Percentiles rank a stretch among this genome's conserved stretches.
Evolutionary conservation across 805 yeast species (phyloP).

Genomic region (Schwanniomyces pseudopolymorphus): DNA sequence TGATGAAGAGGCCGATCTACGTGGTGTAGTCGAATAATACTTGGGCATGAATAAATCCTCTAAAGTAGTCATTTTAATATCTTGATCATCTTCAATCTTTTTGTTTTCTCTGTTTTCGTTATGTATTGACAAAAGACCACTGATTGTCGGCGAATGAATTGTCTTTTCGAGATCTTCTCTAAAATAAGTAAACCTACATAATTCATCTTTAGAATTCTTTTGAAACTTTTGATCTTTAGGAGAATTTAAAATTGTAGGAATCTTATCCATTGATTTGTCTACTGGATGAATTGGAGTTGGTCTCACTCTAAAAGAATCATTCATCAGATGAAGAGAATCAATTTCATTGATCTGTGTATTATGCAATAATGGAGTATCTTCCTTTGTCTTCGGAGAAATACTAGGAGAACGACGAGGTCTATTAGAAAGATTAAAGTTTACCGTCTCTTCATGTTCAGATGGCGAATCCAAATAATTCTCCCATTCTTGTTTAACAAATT

Average conservation of each 20-base stretch:
- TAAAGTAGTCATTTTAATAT: conserved; percentile 8
- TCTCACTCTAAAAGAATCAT: conserved; percentile 53
- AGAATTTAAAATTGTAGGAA: conserved; percentile 28
- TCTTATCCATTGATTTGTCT: conserved; percentile 41
- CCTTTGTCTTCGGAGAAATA: conserved; percentile 16
- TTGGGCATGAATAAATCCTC: conserved; percentile 27
- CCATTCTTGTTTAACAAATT: conserved; percentile 71
- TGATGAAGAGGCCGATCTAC: conserved; percentile 5
- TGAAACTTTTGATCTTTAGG: conserved; percentile 7
- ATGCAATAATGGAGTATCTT: conserved; percentile 28
- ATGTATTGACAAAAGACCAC: conserved; percentile 56
- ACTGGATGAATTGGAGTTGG: conserved; percentile 79
- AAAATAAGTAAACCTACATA: conserved; percentile 83
- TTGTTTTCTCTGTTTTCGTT: conserved; percentile 5
- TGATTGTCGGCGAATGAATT: conserved; percentile 82
- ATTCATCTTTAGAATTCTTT: conserved; percentile 10
- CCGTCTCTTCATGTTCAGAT: conserved; percentile 12
- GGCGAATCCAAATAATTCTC: conserved; percentile 20
- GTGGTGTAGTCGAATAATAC: conserved; percentile 12
- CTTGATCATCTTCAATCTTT: neutral
- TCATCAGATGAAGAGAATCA: conserved; percentile 38
- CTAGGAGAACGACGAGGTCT: neutral
- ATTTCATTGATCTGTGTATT: conserved; percentile 33
- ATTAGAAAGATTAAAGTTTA: conserved; percentile 32
- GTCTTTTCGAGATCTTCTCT: conserved; percentile 89